Conservation (phyloP, 129 eudicot species). For the Tagetes erecta region DNA sequence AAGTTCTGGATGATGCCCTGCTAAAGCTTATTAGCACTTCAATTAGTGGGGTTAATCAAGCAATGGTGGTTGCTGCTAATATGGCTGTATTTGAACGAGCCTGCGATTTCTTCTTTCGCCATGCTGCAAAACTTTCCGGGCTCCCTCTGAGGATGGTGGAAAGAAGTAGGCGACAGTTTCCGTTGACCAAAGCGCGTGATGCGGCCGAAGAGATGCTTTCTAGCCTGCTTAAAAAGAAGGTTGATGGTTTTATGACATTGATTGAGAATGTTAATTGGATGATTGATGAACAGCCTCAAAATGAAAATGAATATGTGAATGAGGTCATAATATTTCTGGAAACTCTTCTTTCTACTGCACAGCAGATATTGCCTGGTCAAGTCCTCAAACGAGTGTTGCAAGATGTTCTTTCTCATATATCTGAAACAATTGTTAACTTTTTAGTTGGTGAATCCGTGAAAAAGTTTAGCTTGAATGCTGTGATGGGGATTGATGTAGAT, state of each 20-base stretch:
- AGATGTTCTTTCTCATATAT: conserved; percentile 89
- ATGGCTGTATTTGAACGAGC: conserved; percentile 97
- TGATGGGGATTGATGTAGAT: conserved; percentile 91
- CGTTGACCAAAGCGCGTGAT: conserved; percentile 82
- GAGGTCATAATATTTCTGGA: conserved; percentile 93
- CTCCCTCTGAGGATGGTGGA: conserved; percentile 88
- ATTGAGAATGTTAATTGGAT: conserved; percentile 96
- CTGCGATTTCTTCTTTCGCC: conserved; percentile 92
- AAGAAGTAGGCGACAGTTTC: conserved; percentile 84
- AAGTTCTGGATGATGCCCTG: conserved; percentile 82
- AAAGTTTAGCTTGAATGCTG: conserved; percentile 78
- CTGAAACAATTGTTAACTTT: conserved; percentile 77
- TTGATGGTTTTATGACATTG: conserved; percentile 81
- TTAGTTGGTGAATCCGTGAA: conserved; percentile 82
- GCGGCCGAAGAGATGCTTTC: conserved; percentile 90
- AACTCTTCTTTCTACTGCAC: conserved; percentile 92
- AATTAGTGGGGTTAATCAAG: conserved; percentile 84
- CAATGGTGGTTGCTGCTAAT: conserved; percentile 97
- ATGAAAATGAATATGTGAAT: conserved; percentile 88
- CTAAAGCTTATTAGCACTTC: conserved; percentile 70
- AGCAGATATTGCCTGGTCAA: conserved; percentile 82
- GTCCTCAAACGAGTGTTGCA: conserved; percentile 81
- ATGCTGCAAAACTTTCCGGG: conserved; percentile 97
- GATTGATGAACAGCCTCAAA: conserved; percentile 81
- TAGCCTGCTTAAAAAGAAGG: conserved; percentile 90